Percentiles rank a stretch among this genome's conserved stretches.
These are phyloP conservation scores for Euphorbia peplus DNA, from an alignment of 345 rosid species.

Conservation along the genomic window DNA sequence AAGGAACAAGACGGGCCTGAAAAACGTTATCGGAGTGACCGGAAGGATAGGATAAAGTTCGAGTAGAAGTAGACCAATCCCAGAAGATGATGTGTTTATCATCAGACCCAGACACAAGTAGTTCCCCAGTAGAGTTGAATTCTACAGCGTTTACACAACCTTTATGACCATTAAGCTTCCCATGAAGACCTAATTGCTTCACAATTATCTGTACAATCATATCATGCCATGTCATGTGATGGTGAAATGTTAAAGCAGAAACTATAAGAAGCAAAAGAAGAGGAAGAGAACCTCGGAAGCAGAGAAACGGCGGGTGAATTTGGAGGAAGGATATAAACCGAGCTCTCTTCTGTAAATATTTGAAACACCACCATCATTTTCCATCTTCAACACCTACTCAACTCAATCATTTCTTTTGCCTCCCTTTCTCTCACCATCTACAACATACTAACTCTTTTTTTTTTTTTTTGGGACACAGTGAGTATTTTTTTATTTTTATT, in stretches of 20 bases:
- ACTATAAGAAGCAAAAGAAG: neutral
- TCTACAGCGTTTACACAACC: slow-evolving; percentile 58
- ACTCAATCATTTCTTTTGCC: too few relatives aligned
- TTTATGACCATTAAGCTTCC: slow-evolving; percentile 50
- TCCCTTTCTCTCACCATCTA: too few relatives aligned
- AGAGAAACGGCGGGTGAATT: slow-evolving; percentile 28
- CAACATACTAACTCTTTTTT: neutral
- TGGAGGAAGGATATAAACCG: slow-evolving; percentile 31
- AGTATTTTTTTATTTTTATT: too few relatives aligned
- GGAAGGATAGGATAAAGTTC: slow-evolving; percentile 39
- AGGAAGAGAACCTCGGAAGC: slow-evolving; percentile 32
- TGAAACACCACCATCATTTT: slow-evolving; percentile 18
- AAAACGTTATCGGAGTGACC: slow-evolving; percentile 59
- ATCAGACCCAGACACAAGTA: slow-evolving; percentile 66
- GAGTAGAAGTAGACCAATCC: slow-evolving; percentile 40
- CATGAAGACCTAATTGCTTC: slow-evolving; percentile 43
- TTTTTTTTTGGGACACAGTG: neutral
- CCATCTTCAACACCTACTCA: slow-evolving; percentile 13
- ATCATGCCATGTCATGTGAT: neutral
- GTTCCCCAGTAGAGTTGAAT: slow-evolving; percentile 49
- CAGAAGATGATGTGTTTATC: slow-evolving; percentile 48
- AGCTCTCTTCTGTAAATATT: slow-evolving; percentile 34
- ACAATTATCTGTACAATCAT: slow-evolving; percentile 32
- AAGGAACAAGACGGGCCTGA: slow-evolving; percentile 54
- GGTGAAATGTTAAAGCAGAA: neutral